Evolutionary conservation across 2,329 filamentous ascomycete species (phyloP).

Genomic region (Chrysoporthe austroafricana): DNA sequence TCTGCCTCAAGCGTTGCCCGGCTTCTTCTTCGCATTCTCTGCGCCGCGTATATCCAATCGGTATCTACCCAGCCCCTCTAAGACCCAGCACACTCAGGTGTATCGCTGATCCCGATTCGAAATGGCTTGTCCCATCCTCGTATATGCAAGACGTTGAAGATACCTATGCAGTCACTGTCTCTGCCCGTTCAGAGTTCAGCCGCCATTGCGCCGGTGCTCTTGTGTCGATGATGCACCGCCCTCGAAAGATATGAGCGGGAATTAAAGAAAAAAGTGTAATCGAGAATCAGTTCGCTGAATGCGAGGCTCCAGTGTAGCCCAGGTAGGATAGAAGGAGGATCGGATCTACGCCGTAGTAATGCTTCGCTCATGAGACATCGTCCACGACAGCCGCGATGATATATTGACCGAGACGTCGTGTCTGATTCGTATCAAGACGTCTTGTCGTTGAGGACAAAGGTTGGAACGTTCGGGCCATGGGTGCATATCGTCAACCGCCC

Average conservation of each 20-base stretch:
- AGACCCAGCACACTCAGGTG: background rate
- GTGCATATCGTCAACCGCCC: conserved; percentile 21
- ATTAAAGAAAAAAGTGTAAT: background rate
- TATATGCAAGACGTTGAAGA: background rate
- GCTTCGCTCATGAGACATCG: background rate
- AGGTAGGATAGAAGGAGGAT: background rate
- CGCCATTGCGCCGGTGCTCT: background rate
- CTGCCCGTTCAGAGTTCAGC: background rate
- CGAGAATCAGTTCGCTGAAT: background rate
- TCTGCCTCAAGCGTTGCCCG: background rate
- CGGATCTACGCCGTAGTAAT: background rate
- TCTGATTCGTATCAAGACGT: background rate
- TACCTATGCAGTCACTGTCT: background rate
- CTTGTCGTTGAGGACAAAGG: background rate
- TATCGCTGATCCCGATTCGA: background rate
- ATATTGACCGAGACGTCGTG: background rate
- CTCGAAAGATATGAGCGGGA: background rate
- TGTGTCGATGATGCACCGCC: background rate
- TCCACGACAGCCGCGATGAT: background rate
- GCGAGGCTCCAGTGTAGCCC: background rate
- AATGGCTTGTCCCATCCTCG: background rate
- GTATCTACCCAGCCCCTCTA: background rate
- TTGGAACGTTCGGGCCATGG: background rate
- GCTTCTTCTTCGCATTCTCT: background rate
- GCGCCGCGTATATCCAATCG: background rate